Base-by-base conservation (phyloP, 768 basidiomycete species). In the Macrolepiota albuminosa region DNA sequence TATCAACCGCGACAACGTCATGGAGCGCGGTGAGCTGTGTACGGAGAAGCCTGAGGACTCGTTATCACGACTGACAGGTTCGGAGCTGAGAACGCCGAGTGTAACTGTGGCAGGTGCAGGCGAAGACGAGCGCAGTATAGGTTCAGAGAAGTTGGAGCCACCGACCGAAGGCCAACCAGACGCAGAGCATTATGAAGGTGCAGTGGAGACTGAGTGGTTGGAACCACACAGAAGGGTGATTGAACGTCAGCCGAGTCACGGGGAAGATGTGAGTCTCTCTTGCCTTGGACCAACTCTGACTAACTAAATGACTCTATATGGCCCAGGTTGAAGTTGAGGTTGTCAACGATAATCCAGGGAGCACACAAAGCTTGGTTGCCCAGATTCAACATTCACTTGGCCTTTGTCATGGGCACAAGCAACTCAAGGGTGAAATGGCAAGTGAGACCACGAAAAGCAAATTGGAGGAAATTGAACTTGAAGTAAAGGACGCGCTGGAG, bases 1-100 rank as follows among this genome's bases (percentile, higher is more conserved):
- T 39, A 89, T 96, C 69, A 96, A 97, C 68, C 81, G 91, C 24
- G 95, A 96, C 68, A 73, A 72, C 42, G 76, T 74, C 16, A 80
- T 84, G 71, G 86, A 88, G 69, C 62, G 66, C 26, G 70, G 66
- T 10, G 64, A 68, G 51, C 11, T 63, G 2, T 54, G 43, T 11
- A 50, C 31, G 0, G 63, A 62, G 0, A 40, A 68, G 67, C 52
- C 10, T 6, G 45, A 42, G 6, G 53, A 60, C 10, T 47, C 65
- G 33, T 54, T 63, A 49, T 57, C 53, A 34, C 49, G 45, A 5
- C 29, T 54, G 33, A 54, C 58, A 21, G 6, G 50, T 39, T 59
- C 63, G 46, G 52, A 62, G 48, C 51, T 61, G 33, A 60, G 57
- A 60, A 61, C 58, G 58, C 56, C 58, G 49, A 64, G 63, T 57